These are phyloP conservation scores for Tricharina praecox DNA, from an alignment of 495 filamentous ascomycete genomes.

Conservation along the genomic window DNA sequence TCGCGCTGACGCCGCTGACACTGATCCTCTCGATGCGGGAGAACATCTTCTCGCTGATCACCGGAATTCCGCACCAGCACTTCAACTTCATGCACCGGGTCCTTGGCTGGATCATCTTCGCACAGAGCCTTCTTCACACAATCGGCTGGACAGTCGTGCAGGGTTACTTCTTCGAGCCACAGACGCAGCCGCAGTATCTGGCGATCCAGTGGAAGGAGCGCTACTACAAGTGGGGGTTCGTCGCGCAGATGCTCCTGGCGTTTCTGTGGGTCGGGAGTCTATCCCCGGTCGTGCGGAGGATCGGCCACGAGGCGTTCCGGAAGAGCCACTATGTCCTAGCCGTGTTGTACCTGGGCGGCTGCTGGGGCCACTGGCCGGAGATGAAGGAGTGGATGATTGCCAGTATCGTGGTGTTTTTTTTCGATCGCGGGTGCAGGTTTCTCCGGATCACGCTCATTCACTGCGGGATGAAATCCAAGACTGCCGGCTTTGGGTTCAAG, in stretches of 20 bases:
- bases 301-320: slow-evolving; percentile 51
- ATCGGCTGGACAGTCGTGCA: slow-evolving; percentile 49
- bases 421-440: slow-evolving; percentile 38
- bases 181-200: slow-evolving; percentile 34
- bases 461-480: not conserved
- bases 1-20: slow-evolving; percentile 47
- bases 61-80: slow-evolving; percentile 47
- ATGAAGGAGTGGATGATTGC: slow-evolving; percentile 45
- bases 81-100: slow-evolving; percentile 56
- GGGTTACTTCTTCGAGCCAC: slow-evolving; percentile 44
- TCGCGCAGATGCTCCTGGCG: slow-evolving; percentile 42
- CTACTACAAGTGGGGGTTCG: slow-evolving; percentile 50
- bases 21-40: slow-evolving; percentile 43
- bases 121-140: slow-evolving; percentile 45
- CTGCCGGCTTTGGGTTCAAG: not conserved
- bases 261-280: slow-evolving; percentile 40
- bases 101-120: slow-evolving; percentile 46
- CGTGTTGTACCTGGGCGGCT: slow-evolving; percentile 47
- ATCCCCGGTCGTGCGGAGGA: slow-evolving; percentile 38
- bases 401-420: slow-evolving; percentile 38
- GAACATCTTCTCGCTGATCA: slow-evolving; percentile 42
- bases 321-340: slow-evolving; percentile 48
- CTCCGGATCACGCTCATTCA: slow-evolving; percentile 39
- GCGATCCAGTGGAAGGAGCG: slow-evolving; percentile 35
- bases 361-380: slow-evolving; percentile 49